Conservation (phyloP, 805 yeast genomes). For the Crinitomyces ghanaensis region DNA sequence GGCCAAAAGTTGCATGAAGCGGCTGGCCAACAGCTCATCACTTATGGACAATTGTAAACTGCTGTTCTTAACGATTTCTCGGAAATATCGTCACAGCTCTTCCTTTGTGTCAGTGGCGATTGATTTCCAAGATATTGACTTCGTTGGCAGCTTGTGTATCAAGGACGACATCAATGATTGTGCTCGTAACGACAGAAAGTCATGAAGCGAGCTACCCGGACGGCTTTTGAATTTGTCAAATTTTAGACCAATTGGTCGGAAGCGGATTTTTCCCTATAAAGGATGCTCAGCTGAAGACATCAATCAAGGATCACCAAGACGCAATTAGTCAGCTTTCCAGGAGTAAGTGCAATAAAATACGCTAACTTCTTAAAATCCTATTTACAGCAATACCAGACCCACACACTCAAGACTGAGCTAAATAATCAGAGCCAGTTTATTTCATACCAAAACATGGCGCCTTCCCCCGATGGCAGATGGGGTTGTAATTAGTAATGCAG, state of each 20-base stretch:
- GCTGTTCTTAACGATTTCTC: too few relatives aligned
- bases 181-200: not conserved
- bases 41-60: too few relatives aligned
- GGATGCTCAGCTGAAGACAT: constrained; percentile 27
- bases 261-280: constrained; percentile 28
- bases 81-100: too few relatives aligned
- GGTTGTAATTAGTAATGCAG: too few relatives aligned
- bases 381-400: constrained; percentile 35
- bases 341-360: constrained; percentile 26
- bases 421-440: constrained; percentile 46
- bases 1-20: too few relatives aligned
- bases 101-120: too few relatives aligned
- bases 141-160: constrained; percentile 3
- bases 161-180: not conserved
- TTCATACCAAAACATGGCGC: constrained; percentile 79
- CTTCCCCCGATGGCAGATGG: constrained; percentile 88
- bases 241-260: constrained; percentile 8
- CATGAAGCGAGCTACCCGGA: not conserved
- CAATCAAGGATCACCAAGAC: constrained; percentile 29
- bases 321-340: constrained; percentile 25
- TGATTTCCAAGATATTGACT: too few relatives aligned
- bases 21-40: too few relatives aligned
- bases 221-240: constrained; percentile 2
- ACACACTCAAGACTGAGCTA: constrained; percentile 39
- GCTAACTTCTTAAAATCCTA: constrained; percentile 36